Evolutionary conservation across 2,329 filamentous ascomycete species (phyloP).

Genomic region (Plenodomus tracheiphilus): DNA sequence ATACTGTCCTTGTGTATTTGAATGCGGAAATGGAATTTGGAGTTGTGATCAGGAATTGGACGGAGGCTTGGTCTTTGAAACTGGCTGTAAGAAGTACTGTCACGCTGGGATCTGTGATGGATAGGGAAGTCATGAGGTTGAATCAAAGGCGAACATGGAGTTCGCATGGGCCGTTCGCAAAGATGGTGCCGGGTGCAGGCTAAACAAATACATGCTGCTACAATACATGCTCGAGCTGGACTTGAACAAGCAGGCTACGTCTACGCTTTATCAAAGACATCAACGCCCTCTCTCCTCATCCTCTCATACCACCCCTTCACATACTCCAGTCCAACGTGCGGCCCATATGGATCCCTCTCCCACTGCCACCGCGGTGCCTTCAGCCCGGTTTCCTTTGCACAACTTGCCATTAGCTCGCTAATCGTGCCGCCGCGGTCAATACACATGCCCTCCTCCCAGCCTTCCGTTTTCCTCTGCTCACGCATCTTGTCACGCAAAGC

Average conservation of each 20-base stretch:
- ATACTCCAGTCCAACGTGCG: slow-evolving; percentile 50
- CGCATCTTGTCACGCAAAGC: slow-evolving; percentile 40
- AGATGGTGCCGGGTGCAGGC: no score
- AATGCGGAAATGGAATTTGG: slow-evolving; percentile 23
- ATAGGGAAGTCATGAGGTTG: no score
- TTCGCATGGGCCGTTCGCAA: no score
- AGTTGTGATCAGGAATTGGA: background rate
- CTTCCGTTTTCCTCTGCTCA: slow-evolving; percentile 19
- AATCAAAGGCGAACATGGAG: no score
- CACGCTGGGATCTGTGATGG: slow-evolving; percentile 20
- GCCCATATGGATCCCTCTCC: slow-evolving; percentile 51
- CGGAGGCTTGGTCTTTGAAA: slow-evolving; percentile 5
- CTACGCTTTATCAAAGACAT: slow-evolving; percentile 24
- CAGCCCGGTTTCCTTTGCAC: slow-evolving; percentile 50
- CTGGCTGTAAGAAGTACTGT: slow-evolving; percentile 19
- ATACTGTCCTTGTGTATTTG: slow-evolving; percentile 22
- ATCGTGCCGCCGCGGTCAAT: slow-evolving; percentile 53
- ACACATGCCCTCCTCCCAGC: slow-evolving; percentile 22
- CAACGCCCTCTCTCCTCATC: slow-evolving; percentile 36
- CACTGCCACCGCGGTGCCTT: slow-evolving; percentile 50
- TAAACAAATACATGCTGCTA: no score
- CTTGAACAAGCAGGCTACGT: no score
- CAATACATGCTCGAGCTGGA: no score
- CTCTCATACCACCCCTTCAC: slow-evolving; percentile 50
- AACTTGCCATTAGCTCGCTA: slow-evolving; percentile 42